Base-by-base conservation (phyloP, 1,284 basidiomycete species). In the Fomitopsis pinicola region DNA sequence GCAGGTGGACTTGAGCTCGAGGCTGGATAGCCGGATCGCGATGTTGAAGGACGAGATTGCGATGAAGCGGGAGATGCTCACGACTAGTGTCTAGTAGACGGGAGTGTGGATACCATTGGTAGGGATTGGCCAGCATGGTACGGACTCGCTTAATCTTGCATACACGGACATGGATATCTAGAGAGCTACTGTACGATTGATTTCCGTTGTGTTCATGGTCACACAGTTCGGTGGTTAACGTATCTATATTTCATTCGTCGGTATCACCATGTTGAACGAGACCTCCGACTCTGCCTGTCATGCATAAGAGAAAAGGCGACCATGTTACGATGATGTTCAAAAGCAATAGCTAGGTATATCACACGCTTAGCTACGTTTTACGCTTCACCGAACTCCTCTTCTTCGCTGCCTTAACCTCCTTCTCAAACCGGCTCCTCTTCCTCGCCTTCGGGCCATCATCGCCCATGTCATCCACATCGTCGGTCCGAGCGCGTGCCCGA, bases 381-480 rank as follows among this genome's bases (percentile, higher is more conserved):
- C 61, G 63, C 67, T 71, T 73, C 55, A 65, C 65, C 10, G 67
- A 59, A 38, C 65, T 53, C 59, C 69, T 73, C 67, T 78, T 84
- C 71, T 83, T 83, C 30, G 82, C 75, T 26, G 75, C 76, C 70
- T 85, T 87, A 50, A 86, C 80, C 59, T 90, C 90, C 72, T 83
- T 81, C 71, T 94, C 91, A 72, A 95, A 95, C 56, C 88, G 80
- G 59, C 83, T 85, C 70, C 84, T 85, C 78, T 94, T 94, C 68
- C 79, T 79, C 68, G 77, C 77, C 63, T 76, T 75, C 15, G 76
- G 79, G 14, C 68, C 77, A 19, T 78, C 78, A 12, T 73, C 80
- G 26, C 76, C 82, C 4, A 70, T 73, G 40, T 76, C 78, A 38
- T 78, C 80, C 9, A 71, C 76, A 50, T 79, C 80, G 10, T 73